phyloP scores from a whole-genome alignment of 176 grass and related monocot species.

The Triticum timopheevii region DNA sequence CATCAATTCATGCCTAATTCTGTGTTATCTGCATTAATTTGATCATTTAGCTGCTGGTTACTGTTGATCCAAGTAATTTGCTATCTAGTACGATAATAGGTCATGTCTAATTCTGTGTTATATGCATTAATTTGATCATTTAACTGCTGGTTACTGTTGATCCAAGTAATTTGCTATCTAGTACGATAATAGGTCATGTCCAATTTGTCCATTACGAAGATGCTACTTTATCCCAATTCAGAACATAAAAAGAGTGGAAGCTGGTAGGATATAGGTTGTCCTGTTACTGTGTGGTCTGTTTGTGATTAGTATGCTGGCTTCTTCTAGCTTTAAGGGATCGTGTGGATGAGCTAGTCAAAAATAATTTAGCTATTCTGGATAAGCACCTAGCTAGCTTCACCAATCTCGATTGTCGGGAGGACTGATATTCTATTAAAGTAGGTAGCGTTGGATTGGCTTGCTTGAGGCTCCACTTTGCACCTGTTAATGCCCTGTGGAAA shows the following conservation, averaged over 20 bases:
- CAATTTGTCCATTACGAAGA: not conserved
- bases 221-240: not conserved
- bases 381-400: slow-evolving; percentile 7
- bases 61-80: not conserved
- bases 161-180: not conserved
- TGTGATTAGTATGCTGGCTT: not conserved
- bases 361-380: not conserved
- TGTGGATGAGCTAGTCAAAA: not conserved
- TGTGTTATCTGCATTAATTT: not conserved
- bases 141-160: not conserved
- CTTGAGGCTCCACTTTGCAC: not conserved
- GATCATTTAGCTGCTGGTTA: not conserved
- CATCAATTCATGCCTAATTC: not conserved
- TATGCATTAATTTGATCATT: not conserved
- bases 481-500: slow-evolving; percentile 6
- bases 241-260: not conserved
- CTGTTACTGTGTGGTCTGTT: not conserved
- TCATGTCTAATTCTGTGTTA: not conserved
- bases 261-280: not conserved
- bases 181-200: not conserved
- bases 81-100: not conserved
- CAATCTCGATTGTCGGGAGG: not conserved
- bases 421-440: slow-evolving; percentile 3
- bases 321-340: not conserved
- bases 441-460: not conserved